Evolutionary conservation across 495 filamentous ascomycete species (phyloP), one percentile per base, ranked within the genome.

Genomic region (Opeltia flavorubescens): DNA sequence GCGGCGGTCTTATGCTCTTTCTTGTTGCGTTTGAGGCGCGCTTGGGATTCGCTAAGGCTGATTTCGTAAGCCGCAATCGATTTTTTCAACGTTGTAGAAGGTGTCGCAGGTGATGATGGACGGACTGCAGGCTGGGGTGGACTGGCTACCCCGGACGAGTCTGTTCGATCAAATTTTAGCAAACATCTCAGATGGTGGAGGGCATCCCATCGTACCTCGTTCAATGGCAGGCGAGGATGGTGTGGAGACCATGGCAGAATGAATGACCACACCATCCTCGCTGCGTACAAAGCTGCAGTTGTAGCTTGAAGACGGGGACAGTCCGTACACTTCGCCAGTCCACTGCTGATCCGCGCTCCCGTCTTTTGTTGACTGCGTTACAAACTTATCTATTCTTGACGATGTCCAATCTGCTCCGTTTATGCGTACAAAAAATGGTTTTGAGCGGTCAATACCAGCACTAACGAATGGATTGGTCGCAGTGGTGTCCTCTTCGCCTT

Each of bases 371-470:
- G 56, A 47, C 49, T 72, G 66, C 12, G 61, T 58, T 30, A 39
- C n/a, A 24, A 74, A 69, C 33, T 69, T 67, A 43, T 66, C 69
- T 53, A 94, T 84, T 29, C 75, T 74, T 7, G 80, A 84, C 12
- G 86, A 87, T 46, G 84, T 83, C 88, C 88, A 95, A 38, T 83
- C 71, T 1, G 87, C 86, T 25, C 86, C 80, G 56, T 95, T 94
- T 48, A 95, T 80, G 53, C 83, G 79, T 30, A 95, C 81, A 53
- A 83, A 89, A 57, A 95, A 89, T 9, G 88, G 87, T 50, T 82
- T 82, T 12, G 69, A 63, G 55, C 62, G 64, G 57, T 86, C 82
- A 53, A 80, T 67, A 15, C 67, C 64, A 5, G 71, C 65, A 42
- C 59, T 61, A 53, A 50, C 26, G 24, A 23, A 29, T 33, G 48